Conservation (phyloP, 1,139 yeast species). For the Pichia inconspicua region DNA sequence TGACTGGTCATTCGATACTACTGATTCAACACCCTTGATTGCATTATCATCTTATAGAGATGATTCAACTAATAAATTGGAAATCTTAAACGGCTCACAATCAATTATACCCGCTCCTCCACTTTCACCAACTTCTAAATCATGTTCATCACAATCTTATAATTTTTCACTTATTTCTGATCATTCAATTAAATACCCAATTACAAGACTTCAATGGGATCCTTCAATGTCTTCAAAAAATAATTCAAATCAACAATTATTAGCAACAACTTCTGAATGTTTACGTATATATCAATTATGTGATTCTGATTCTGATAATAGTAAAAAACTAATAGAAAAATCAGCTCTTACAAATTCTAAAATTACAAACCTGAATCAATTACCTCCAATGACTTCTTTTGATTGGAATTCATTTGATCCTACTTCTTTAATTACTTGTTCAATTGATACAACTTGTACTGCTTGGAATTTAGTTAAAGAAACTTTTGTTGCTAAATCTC, state of each 20-base stretch:
- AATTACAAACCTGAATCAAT: conserved; percentile 36
- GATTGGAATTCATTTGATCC: conserved; percentile 84
- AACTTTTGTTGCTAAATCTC: conserved; percentile 77
- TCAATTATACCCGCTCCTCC: not conserved
- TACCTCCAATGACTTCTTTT: conserved; percentile 84
- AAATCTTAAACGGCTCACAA: conserved; percentile 37
- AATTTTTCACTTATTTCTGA: conserved; percentile 37
- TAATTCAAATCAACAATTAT: conserved; percentile 33
- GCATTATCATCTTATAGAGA: conserved; percentile 69
- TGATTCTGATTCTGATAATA: conserved; percentile 1
- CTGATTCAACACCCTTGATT: conserved; percentile 40
- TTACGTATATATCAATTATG: conserved; percentile 54
- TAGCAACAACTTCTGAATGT: conserved; percentile 68
- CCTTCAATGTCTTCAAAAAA: conserved; percentile 33
- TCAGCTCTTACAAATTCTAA: conserved; percentile 35
- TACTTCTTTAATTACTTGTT: conserved; percentile 67
- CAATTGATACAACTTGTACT: conserved; percentile 94
- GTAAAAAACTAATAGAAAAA: conserved; percentile 28
- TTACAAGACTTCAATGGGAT: conserved; percentile 69
- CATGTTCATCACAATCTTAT: not conserved
- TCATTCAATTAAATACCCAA: conserved; percentile 51
- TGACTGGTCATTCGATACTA: conserved; percentile 50
- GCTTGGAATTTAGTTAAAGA: conserved; percentile 75
- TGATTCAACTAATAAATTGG: conserved; percentile 52
- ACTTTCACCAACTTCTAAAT: not conserved